phyloP scores from a whole-genome alignment of 306 rosid genomes.

The Cucurbita argyrosperma region DNA sequence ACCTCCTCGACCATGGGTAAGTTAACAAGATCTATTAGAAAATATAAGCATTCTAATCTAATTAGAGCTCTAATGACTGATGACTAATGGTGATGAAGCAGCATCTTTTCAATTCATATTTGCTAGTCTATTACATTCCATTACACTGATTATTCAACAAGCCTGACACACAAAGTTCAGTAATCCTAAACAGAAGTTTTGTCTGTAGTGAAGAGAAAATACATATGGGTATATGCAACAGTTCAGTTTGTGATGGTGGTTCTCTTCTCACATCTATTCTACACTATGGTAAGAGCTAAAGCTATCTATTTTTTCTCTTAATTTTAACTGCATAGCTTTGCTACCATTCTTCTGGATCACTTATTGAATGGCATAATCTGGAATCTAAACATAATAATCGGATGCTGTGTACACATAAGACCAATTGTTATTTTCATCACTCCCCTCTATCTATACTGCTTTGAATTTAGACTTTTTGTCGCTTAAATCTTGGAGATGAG shows the following conservation, averaged over 20 bases:
- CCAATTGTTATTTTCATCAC: not conserved
- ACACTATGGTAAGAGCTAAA: constrained; percentile 53
- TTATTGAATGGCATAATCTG: not conserved
- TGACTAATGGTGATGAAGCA: not conserved
- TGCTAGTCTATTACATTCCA: not conserved
- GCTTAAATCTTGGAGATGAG: not conserved
- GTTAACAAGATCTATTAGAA: constrained; percentile 10
- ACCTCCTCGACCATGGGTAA: constrained; percentile 94
- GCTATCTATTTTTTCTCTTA: constrained; percentile 3
- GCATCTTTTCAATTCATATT: not conserved
- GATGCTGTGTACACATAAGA: not conserved
- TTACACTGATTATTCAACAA: not conserved
- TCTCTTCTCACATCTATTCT: constrained; percentile 73
- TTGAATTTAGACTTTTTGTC: not conserved
- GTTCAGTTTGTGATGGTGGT: constrained; percentile 72
- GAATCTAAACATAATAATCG: not conserved
- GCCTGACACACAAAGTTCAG: not conserved
- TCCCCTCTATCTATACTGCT: not conserved
- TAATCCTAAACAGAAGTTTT: not conserved
- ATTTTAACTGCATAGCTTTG: not conserved
- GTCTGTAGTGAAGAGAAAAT: constrained; percentile 60
- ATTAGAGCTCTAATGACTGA: not conserved
- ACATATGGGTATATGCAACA: constrained; percentile 73
- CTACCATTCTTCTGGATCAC: not conserved
- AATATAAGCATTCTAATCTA: not conserved